Percentiles rank a stretch among this genome's conserved stretches.
Conservation (phyloP, 176 grass and related monocot species). For the Phyllostachys edulis region DNA sequence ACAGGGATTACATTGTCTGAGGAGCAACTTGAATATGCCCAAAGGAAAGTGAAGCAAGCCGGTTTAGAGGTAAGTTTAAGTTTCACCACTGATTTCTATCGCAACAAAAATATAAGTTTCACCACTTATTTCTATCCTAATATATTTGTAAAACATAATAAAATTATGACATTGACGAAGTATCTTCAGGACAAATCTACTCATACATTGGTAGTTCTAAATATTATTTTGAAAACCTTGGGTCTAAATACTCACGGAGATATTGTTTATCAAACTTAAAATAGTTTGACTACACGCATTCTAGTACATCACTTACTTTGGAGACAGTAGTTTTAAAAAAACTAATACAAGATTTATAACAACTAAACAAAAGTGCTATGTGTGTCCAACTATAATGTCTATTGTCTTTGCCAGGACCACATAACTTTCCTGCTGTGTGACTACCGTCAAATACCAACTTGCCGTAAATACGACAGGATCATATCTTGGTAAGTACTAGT, state of each 20-base stretch:
- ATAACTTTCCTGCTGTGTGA: constrained; percentile 79
- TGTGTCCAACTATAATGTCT: background rate
- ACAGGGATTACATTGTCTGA: constrained; percentile 84
- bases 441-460: constrained; percentile 67
- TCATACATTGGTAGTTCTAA: no score
- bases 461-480: constrained; percentile 66
- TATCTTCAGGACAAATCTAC: background rate
- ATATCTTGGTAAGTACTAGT: constrained; percentile 64
- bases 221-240: no score
- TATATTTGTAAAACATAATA: no score
- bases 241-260: no score
- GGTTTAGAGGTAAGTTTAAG: constrained; percentile 53
- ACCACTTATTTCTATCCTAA: background rate
- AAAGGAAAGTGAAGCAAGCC: constrained; percentile 70
- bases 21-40: constrained; percentile 68
- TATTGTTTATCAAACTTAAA: no score
- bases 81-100: no score
- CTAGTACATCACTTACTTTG: background rate
- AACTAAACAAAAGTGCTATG: background rate
- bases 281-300: background rate
- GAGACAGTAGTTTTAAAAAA: background rate
- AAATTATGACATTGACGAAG: background rate
- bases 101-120: background rate
- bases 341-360: background rate
- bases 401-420: constrained; percentile 42